These are phyloP conservation scores for Picea abies DNA, from an alignment of 83 land plant species.

Conservation along the genomic window DNA sequence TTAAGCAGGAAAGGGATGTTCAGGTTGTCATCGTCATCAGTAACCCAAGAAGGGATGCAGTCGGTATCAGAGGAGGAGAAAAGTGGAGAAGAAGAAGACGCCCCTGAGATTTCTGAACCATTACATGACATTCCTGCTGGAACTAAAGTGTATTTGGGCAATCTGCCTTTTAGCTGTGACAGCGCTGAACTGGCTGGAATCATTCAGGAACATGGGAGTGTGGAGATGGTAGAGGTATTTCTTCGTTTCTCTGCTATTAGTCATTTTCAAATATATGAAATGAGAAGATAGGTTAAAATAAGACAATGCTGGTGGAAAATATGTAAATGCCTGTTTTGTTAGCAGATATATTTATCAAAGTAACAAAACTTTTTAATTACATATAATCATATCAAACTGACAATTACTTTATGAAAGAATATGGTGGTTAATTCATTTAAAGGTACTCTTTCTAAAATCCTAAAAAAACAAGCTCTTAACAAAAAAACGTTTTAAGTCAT, in stretches of 20 bases:
- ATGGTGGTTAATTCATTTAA: no score
- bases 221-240: constrained; percentile 69
- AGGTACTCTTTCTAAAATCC: no score
- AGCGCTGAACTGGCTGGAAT: constrained; percentile 67
- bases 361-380: no score
- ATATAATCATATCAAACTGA: no score
- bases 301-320: no score
- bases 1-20: neutral
- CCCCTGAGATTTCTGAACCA: neutral
- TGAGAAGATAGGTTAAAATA: no score
- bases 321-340: no score
- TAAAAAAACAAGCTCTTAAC: no score
- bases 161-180: constrained; percentile 70
- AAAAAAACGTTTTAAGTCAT: no score
- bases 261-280: no score
- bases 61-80: constrained; percentile 11
- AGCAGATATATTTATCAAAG: no score
- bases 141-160: constrained; percentile 70
- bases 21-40: neutral
- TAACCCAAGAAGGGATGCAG: neutral
- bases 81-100: neutral
- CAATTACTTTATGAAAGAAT: no score
- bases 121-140: neutral
- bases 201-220: constrained; percentile 52
- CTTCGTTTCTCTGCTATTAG: neutral